Percentiles rank a stretch among this genome's conserved stretches.
These are phyloP conservation scores for Fusarium coffeatum DNA, from an alignment of 2,329 filamentous ascomycete species.

Conservation along the genomic window DNA sequence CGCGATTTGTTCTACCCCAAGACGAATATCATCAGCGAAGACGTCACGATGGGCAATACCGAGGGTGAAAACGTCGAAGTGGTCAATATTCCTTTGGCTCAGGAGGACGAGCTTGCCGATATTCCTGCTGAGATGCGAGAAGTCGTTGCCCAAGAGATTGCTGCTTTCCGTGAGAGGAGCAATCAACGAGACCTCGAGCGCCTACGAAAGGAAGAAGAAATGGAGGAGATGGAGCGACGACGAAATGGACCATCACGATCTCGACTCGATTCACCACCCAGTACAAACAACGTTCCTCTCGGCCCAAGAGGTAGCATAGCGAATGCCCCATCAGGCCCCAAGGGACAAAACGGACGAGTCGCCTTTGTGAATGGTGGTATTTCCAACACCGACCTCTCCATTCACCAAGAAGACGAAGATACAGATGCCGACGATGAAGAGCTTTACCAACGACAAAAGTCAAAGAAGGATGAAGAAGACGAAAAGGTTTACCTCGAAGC, in stretches of 20 bases:
- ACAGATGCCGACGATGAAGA: conserved; percentile 90
- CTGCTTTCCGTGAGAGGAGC: conserved; percentile 92
- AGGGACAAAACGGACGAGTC: conserved; percentile 76
- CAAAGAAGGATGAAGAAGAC: conserved; percentile 78
- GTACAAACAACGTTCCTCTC: conserved; percentile 62
- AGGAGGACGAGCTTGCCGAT: conserved; percentile 93
- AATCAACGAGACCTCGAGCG: conserved; percentile 90
- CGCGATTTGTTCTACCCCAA: conserved; percentile 78
- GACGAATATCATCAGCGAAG: conserved; percentile 62
- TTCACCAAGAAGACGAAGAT: conserved; percentile 82
- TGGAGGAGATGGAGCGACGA: conserved; percentile 85
- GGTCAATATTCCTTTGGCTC: conserved; percentile 86
- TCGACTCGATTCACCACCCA: conserved; percentile 75
- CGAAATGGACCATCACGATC: conserved; percentile 74
- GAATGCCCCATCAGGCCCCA: conserved; percentile 77
- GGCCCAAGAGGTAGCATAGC: conserved; percentile 64
- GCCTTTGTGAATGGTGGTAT: conserved; percentile 84
- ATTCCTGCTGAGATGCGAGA: conserved; percentile 97
- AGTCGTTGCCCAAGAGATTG: conserved; percentile 92
- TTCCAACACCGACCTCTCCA: conserved; percentile 67
- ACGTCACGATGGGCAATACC: conserved; percentile 76
- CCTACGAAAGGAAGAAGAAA: conserved; percentile 87
- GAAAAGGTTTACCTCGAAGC: conserved; percentile 87
- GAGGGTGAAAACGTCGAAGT: conserved; percentile 79
- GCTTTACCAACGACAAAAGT: conserved; percentile 76